Evolutionary conservation across 2,329 filamentous ascomycete genomes (phyloP), one percentile per base, ranked within the genome.

Genomic region (Xylaria sp.): DNA sequence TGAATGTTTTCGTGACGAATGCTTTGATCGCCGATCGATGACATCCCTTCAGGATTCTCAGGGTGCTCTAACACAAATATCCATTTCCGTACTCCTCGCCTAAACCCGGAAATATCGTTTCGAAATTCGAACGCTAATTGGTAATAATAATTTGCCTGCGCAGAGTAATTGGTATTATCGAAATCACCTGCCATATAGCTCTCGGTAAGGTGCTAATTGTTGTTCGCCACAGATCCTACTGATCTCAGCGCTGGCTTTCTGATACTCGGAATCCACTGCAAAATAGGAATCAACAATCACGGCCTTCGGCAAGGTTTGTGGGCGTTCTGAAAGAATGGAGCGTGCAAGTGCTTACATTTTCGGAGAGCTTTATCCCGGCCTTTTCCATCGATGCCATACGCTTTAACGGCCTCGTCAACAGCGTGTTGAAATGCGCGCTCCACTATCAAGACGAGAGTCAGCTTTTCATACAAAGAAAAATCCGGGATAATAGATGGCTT

Each of bases 221-320:
- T 55, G 61, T 63, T 71, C 69, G 39, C 69, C 69, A 42, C 69
- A 71, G 20, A 65, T 50, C 53, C 67, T 65, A 47, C 69, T 71
- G n/a, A 69, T 68, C 53, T 71, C 69, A 15, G 64, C 69, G 57
- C 69, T 71, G 25, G 69, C 69, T 50, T 66, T 69, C 22, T 71
- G 69, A 58, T 69, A 71, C 27, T 64, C 69, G 31, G 67, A 45
- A 63, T 70, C 68, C 63, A 70, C 66, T 68, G 58, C 5, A 42
- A 45, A 25, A 50, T 44, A 7, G 17, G 10, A 29, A 42, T 68
- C 9, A 66, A 36, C 33, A 50, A 60, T 36, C 17, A 22, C 7
- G 1, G 4, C 27, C 11, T 7, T 13, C 6, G 36, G 15, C 5
- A 15, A 42, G 2, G 17, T 31, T 11, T 29, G 20, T 11, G 49